phyloP scores from a whole-genome alignment of 176 grass and related monocot species.

The Urochloa ruziziensis region DNA sequence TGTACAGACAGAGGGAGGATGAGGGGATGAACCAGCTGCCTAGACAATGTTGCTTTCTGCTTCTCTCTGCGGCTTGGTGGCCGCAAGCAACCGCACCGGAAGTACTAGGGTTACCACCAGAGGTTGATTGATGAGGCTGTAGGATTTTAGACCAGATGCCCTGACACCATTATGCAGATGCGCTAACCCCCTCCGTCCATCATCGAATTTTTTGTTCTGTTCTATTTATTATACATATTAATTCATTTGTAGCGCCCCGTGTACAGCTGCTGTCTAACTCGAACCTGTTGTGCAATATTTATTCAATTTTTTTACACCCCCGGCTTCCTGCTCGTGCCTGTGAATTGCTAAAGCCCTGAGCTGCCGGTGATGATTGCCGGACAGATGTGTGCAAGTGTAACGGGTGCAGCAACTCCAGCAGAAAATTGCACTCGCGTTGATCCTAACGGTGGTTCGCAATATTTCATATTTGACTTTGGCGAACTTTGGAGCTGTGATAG shows the following conservation, averaged over 20 bases:
- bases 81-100: neutral
- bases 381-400: neutral
- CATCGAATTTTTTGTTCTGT: conserved; percentile 2
- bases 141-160: conserved; percentile 27
- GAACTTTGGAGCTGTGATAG: too few relatives aligned
- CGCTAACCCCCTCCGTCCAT: neutral
- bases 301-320: neutral
- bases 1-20: conserved; percentile 31
- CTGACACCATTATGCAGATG: conserved; percentile 32
- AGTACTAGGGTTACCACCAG: neutral
- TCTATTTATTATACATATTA: conserved; percentile 45
- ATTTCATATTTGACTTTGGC: neutral
- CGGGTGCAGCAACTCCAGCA: neutral
- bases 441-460: neutral
- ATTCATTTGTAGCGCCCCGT: conserved; percentile 43
- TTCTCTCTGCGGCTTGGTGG: neutral
- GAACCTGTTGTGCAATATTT: conserved; percentile 5
- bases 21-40: neutral
- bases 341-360: neutral
- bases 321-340: neutral
- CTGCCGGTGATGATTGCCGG: neutral
- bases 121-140: conserved; percentile 14
- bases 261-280: conserved; percentile 41
- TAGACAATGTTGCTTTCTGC: neutral
- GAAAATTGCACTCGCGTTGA: neutral